Evolutionary conservation across 208 protist species (phyloP).

Genomic region (Leishmania lainsoni): DNA sequence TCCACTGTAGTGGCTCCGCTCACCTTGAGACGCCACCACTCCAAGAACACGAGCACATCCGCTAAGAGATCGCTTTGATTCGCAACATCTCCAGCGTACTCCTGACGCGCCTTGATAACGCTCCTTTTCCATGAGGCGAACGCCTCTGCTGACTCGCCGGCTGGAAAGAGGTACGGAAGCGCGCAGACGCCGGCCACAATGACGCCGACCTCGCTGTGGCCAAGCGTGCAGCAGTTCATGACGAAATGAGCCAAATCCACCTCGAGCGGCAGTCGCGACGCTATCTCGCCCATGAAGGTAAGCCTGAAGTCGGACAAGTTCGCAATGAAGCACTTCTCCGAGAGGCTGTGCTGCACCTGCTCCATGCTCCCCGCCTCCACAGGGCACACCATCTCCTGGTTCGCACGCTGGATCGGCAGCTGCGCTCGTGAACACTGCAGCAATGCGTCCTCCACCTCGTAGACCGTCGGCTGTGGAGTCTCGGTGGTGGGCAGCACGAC

Average conservation of each 20-base stretch:
- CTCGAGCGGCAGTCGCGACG: constrained; percentile 70
- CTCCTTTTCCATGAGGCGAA: constrained; percentile 39
- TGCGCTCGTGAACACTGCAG: constrained; percentile 72
- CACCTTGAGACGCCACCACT: constrained; percentile 66
- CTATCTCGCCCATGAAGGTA: constrained; percentile 86
- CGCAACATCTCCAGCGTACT: constrained; percentile 69
- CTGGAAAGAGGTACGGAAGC: constrained; percentile 51
- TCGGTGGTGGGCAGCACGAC: constrained; percentile 48
- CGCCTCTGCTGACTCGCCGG: constrained; percentile 33
- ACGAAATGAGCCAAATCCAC: constrained; percentile 78
- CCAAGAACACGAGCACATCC: constrained; percentile 76
- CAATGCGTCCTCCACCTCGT: constrained; percentile 73
- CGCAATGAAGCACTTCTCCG: constrained; percentile 78
- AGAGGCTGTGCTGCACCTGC: constrained; percentile 65
- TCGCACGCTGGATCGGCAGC: constrained; percentile 50
- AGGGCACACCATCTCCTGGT: constrained; percentile 40
- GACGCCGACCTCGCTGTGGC: constrained; percentile 72
- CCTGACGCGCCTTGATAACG: constrained; percentile 53
- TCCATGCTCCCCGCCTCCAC: constrained; percentile 64
- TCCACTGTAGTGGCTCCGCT: constrained; percentile 40
- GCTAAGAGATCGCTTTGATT: constrained; percentile 83
- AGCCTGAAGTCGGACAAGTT: constrained; percentile 50
- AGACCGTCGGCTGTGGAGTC: constrained; percentile 38
- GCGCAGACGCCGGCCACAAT: constrained; percentile 65
- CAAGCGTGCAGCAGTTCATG: constrained; percentile 76